Conservation (phyloP, 2,329 filamentous ascomycete genomes). For the Claviceps cyperi region DNA sequence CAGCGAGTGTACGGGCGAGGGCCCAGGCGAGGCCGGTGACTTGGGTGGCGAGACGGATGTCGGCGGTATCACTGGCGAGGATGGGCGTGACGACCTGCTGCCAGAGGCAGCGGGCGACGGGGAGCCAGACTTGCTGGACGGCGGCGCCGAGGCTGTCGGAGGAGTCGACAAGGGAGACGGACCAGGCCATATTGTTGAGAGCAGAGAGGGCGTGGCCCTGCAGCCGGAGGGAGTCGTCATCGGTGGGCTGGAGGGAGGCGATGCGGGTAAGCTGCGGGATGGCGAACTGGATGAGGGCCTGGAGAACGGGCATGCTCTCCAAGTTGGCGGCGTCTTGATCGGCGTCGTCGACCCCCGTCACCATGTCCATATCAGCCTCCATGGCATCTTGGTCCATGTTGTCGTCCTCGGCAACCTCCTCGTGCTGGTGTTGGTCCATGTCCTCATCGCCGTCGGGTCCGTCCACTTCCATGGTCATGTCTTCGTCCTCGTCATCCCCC, state of each 20-base stretch:
- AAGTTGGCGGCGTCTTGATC: slow-evolving; percentile 21
- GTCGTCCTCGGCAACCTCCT: slow-evolving; percentile 26
- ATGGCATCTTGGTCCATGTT: slow-evolving; percentile 44
- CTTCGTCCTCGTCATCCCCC: slow-evolving; percentile 24
- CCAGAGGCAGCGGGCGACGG: slow-evolving; percentile 43
- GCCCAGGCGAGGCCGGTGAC: slow-evolving; percentile 54
- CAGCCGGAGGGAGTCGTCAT: slow-evolving; percentile 29
- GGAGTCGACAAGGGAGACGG: slow-evolving; percentile 46
- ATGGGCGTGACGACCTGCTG: slow-evolving; percentile 38
- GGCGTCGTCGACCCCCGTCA: slow-evolving; percentile 36
- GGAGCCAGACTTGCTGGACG: slow-evolving; percentile 39
- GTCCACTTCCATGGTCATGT: slow-evolving; percentile 23
- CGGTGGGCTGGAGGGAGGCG: slow-evolving; percentile 23
- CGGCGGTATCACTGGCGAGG: slow-evolving; percentile 45
- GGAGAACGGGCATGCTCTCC: slow-evolving; percentile 40
- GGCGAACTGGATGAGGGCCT: slow-evolving; percentile 22
- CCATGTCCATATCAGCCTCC: slow-evolving; percentile 50
- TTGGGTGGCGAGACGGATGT: slow-evolving; percentile 46
- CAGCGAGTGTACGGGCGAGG: slow-evolving; percentile 39
- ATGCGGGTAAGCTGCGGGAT: slow-evolving; percentile 32
- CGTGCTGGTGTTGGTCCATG: slow-evolving; percentile 17
- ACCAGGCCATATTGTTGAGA: slow-evolving; percentile 55
- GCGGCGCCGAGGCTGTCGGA: slow-evolving; percentile 35
- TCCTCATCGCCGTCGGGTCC: slow-evolving; percentile 22
- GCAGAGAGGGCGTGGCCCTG: slow-evolving; percentile 42